Percentiles rank a stretch among this genome's conserved stretches.
Conservation (phyloP, 2,329 filamentous ascomycete species). For the Aspergillus clavatus region DNA sequence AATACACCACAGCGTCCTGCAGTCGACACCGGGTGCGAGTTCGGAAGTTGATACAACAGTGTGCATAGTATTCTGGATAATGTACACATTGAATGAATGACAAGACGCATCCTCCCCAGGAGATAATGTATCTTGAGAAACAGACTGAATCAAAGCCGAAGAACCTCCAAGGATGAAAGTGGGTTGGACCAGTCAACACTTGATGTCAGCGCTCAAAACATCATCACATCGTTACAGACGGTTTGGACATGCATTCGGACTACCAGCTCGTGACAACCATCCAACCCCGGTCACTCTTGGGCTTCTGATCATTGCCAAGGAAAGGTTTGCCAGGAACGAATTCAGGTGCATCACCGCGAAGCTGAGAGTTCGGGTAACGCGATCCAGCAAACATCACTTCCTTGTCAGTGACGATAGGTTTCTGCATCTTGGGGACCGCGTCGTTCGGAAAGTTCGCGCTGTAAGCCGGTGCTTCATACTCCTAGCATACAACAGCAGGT, state of each 20-base stretch:
- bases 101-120: too few species aligned
- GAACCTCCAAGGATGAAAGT: too few species aligned
- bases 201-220: not conserved
- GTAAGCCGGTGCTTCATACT: not conserved
- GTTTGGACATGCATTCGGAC: not conserved
- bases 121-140: too few species aligned
- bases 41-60: too few species aligned
- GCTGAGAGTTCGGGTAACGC: slow-evolving; percentile 2
- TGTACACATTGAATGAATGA: too few species aligned
- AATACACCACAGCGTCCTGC: too few species aligned
- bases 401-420: not conserved
- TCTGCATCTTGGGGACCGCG: not conserved
- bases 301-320: not conserved
- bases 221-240: not conserved
- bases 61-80: too few species aligned
- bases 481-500: not conserved
- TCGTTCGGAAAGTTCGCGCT: not conserved
- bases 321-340: slow-evolving; percentile 11
- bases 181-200: too few species aligned
- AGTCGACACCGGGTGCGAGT: too few species aligned
- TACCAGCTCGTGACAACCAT: not conserved
- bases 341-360: slow-evolving; percentile 21
- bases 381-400: not conserved
- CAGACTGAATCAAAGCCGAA: too few species aligned
- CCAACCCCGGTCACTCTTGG: not conserved